phyloP scores from a whole-genome alignment of 331 rosid species.

The Pyracantha coccinea region DNA sequence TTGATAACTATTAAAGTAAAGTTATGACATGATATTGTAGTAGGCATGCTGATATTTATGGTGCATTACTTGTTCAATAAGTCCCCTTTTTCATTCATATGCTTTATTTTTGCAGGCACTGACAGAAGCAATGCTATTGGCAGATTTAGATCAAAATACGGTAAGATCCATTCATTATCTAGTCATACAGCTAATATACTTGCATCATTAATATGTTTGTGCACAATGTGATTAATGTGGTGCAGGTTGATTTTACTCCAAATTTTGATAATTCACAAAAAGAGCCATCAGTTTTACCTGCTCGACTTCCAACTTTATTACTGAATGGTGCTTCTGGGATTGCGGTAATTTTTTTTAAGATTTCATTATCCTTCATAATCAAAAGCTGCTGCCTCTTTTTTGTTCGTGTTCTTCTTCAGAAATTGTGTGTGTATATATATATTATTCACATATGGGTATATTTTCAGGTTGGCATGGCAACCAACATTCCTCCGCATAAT shows the following conservation, averaged over 20 bases:
- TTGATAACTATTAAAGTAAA: neutral
- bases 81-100: neutral
- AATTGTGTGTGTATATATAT: neutral
- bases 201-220: neutral
- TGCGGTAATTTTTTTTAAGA: constrained; percentile 50
- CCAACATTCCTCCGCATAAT: constrained; percentile 98
- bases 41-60: neutral
- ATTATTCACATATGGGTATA: constrained; percentile 6
- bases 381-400: constrained; percentile 1
- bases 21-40: neutral
- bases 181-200: constrained; percentile 11
- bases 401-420: neutral
- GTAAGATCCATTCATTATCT: constrained; percentile 38
- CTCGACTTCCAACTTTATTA: constrained; percentile 86
- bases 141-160: constrained; percentile 78
- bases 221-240: constrained; percentile 9
- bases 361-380: neutral
- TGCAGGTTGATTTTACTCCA: constrained; percentile 86
- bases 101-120: constrained; percentile 56
- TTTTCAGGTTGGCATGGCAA: constrained; percentile 96
- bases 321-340: constrained; percentile 98
- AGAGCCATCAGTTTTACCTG: constrained; percentile 86
- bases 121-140: constrained; percentile 81
- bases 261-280: constrained; percentile 94
- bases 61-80: neutral